phyloP scores from a whole-genome alignment of 495 filamentous ascomycete species.

The Hypoxylon fuscum region DNA sequence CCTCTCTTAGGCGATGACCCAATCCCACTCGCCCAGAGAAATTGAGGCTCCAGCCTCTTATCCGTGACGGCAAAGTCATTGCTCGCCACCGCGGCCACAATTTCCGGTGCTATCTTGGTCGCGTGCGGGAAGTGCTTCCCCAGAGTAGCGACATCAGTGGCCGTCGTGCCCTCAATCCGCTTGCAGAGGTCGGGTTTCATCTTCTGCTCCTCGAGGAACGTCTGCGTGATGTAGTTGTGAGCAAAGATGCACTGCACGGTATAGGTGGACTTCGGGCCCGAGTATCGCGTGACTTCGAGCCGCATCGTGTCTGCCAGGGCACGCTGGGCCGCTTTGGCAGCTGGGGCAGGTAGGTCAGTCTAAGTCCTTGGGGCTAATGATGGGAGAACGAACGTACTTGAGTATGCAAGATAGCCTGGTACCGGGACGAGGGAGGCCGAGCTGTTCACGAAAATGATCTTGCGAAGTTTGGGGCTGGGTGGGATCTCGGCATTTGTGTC shows the following conservation, averaged over 20 bases:
- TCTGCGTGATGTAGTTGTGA: slow-evolving; percentile 35
- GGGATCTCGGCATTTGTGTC: slow-evolving; percentile 9
- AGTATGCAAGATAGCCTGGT: slow-evolving; percentile 50
- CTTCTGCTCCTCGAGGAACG: slow-evolving; percentile 41
- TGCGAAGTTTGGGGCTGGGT: slow-evolving; percentile 10
- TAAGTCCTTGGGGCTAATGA: background rate
- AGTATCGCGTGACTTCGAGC: slow-evolving; percentile 42
- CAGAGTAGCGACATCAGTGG: background rate
- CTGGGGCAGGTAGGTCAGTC: slow-evolving; percentile 3
- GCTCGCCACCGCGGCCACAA: slow-evolving; percentile 12
- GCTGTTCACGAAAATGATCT: slow-evolving; percentile 45
- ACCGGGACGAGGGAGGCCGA: slow-evolving; percentile 42
- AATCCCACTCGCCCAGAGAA: background rate
- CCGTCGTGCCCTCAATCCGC: slow-evolving; percentile 39
- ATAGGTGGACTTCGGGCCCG: background rate
- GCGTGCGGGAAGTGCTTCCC: background rate
- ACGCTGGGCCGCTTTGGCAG: slow-evolving; percentile 45
- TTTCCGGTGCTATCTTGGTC: slow-evolving; percentile 4
- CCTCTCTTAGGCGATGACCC: background rate
- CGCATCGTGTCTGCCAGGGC: slow-evolving; percentile 50
- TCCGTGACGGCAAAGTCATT: slow-evolving; percentile 14
- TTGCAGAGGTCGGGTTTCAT: slow-evolving; percentile 45
- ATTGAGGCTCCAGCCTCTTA: background rate
- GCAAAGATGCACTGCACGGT: too few species aligned
- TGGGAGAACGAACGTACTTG: slow-evolving; percentile 1